phyloP scores from a whole-genome alignment of 2,329 filamentous ascomycete species.

The Aspergillus ochraceus region DNA sequence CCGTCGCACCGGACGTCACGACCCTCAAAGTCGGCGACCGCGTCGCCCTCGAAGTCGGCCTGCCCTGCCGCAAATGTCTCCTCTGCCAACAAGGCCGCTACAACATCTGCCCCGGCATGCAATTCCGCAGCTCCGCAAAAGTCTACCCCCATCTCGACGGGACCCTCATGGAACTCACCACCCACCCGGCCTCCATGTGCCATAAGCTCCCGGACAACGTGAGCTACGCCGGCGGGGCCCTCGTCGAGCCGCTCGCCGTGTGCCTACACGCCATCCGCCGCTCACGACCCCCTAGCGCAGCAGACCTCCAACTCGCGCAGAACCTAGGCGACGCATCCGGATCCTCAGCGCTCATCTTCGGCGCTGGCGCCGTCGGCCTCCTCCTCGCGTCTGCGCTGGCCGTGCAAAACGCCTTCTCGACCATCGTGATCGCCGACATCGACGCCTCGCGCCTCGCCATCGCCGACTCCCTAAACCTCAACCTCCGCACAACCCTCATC shows the following conservation, averaged over 20 bases:
- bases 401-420: slow-evolving; percentile 53
- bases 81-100: slow-evolving; percentile 59
- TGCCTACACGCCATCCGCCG: slow-evolving; percentile 60
- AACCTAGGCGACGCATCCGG: slow-evolving; percentile 41
- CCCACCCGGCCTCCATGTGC: slow-evolving; percentile 62
- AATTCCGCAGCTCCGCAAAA: slow-evolving; percentile 61
- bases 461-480: slow-evolving; percentile 43
- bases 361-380: slow-evolving; percentile 62
- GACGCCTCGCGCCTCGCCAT: slow-evolving; percentile 58
- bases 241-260: slow-evolving; percentile 62
- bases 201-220: slow-evolving; percentile 57
- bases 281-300: slow-evolving; percentile 48
- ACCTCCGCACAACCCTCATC: slow-evolving; percentile 39
- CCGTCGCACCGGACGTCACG: slow-evolving; percentile 64
- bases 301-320: slow-evolving; percentile 40
- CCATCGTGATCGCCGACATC: slow-evolving; percentile 62
- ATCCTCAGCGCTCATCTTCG: slow-evolving; percentile 55
- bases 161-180: slow-evolving; percentile 63
- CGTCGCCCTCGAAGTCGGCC: slow-evolving; percentile 88
- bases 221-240: slow-evolving; percentile 56
- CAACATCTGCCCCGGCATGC: slow-evolving; percentile 62
- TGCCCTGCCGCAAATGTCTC: slow-evolving; percentile 69
- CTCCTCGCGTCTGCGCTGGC: slow-evolving; percentile 60
- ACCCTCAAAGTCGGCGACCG: slow-evolving; percentile 72
- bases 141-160: slow-evolving; percentile 63